These are phyloP conservation scores for Olyra latifolia DNA, from an alignment of 176 grass and related monocot species.

Conservation along the genomic window DNA sequence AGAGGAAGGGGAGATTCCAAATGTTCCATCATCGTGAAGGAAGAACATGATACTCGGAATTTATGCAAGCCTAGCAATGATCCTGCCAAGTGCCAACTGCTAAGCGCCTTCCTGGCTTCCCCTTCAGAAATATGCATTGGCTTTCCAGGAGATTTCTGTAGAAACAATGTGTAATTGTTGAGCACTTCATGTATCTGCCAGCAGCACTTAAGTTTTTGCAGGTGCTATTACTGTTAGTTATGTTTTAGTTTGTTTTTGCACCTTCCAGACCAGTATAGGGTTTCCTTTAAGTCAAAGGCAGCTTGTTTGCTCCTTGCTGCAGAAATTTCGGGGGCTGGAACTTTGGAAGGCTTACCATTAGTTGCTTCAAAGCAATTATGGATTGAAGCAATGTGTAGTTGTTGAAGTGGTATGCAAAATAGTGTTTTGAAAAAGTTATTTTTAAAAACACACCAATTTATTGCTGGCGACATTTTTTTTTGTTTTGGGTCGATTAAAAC, in stretches of 20 bases:
- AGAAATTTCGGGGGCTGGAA: slow-evolving; percentile 27
- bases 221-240: neutral
- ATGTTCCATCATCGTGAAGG: slow-evolving; percentile 1
- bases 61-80: neutral
- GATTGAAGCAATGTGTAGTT: neutral
- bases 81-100: neutral
- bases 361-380: neutral
- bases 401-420: neutral
- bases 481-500: neutral
- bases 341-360: neutral
- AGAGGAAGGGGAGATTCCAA: slow-evolving; percentile 84
- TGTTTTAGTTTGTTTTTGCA: neutral
- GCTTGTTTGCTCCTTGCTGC: slow-evolving; percentile 15
- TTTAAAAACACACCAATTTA: neutral
- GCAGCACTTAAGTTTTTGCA: neutral
- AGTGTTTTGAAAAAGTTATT: neutral
- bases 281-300: neutral
- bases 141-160: neutral
- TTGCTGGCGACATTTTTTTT: neutral
- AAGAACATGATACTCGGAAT: neutral
- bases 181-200: neutral
- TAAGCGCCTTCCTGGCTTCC: neutral
- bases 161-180: neutral
- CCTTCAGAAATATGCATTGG: neutral
- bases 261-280: neutral